Percentiles rank a stretch among this genome's conserved stretches.
Evolutionary conservation across 257 asterid genomes (phyloP).

Genomic region (Avicennia marina): DNA sequence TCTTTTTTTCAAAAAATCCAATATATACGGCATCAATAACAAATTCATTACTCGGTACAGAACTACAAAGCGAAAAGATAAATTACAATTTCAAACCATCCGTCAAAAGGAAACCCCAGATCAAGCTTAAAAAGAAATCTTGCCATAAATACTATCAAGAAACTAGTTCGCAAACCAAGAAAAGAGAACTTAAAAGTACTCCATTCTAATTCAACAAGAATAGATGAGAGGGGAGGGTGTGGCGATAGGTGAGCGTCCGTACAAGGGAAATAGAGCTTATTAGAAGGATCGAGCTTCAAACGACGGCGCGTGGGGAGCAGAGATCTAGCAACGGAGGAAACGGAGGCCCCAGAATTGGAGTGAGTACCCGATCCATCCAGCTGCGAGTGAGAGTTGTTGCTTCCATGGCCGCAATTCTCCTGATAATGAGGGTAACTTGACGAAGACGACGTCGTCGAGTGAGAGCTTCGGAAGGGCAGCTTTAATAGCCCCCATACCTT

Average conservation of each 20-base stretch:
- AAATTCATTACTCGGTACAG: background rate
- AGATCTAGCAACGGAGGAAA: constrained; percentile 88
- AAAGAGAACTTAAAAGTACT: background rate
- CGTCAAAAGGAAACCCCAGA: constrained; percentile 9
- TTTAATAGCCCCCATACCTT: constrained; percentile 75
- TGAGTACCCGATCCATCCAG: constrained; percentile 61
- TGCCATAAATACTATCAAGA: background rate
- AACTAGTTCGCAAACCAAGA: background rate
- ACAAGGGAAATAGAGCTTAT: constrained; percentile 87
- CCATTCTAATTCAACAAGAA: too few relatives aligned
- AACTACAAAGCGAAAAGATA: background rate
- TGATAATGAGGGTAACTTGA: constrained; percentile 37
- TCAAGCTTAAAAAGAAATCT: constrained; percentile 8
- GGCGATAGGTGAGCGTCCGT: constrained; percentile 9
- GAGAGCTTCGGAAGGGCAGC: constrained; percentile 70
- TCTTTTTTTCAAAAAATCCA: too few relatives aligned
- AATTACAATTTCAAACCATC: too few relatives aligned
- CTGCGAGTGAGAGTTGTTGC: constrained; percentile 37
- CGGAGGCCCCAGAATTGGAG: constrained; percentile 43
- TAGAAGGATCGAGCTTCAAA: constrained; percentile 91
- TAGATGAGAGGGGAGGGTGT: background rate
- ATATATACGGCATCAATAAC: background rate
- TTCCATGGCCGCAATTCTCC: constrained; percentile 48
- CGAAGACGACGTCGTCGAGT: constrained; percentile 38
- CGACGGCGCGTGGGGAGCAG: constrained; percentile 84